These are phyloP conservation scores for Hirsutella rhossiliensis DNA, from an alignment of 2,329 filamentous ascomycete species.

Conservation along the genomic window DNA sequence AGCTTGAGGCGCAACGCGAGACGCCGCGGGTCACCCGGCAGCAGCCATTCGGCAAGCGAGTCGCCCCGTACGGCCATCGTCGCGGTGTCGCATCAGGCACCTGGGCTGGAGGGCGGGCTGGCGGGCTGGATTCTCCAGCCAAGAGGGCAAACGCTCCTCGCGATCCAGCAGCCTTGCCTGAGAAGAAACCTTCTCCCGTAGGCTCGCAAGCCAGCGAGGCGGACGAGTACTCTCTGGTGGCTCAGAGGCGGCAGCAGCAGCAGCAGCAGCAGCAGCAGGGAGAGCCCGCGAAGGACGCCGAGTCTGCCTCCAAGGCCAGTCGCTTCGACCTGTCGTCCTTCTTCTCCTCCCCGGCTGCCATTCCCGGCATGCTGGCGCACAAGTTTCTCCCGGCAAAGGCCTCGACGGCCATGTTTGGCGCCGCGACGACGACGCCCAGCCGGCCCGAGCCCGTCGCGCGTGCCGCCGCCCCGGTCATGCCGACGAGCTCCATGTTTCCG, in stretches of 20 bases:
- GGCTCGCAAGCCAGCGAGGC: conserved; percentile 9
- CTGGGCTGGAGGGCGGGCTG: conserved; percentile 21
- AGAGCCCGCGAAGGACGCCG: conserved; percentile 7
- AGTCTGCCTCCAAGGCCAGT: conserved; percentile 15
- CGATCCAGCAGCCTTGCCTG: conserved; percentile 5
- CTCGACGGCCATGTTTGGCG: conserved; percentile 6
- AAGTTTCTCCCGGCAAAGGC: conserved; percentile 17
- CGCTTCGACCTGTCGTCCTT: conserved; percentile 39
- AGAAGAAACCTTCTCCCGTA: conserved; percentile 1
- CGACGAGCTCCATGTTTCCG: conserved; percentile 29
- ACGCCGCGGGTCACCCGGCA: conserved; percentile 21
- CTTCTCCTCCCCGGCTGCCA: conserved; percentile 42
- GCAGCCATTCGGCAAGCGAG: conserved; percentile 15
- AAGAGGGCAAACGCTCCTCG: conserved; percentile 2
- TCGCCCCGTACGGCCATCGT: conserved; percentile 9
- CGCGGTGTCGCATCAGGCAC: conserved; percentile 22
- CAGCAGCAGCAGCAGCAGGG: conserved; percentile 1
- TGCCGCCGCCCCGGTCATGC: conserved; percentile 11
- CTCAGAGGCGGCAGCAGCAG: conserved; percentile 13
- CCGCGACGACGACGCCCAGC: conserved; percentile 1
- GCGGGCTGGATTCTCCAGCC: conserved; percentile 1
- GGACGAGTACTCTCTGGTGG: conserved; percentile 34
- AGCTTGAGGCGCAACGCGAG: conserved; percentile 39
- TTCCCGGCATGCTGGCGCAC: conserved; percentile 21
- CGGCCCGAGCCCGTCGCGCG: conserved; percentile 10